A percentile compares a stretch with the other conserved stretches of the same genome.
phyloP scores from a whole-genome alignment of 75 land plant species.

The Cunninghamia lanceolata region DNA sequence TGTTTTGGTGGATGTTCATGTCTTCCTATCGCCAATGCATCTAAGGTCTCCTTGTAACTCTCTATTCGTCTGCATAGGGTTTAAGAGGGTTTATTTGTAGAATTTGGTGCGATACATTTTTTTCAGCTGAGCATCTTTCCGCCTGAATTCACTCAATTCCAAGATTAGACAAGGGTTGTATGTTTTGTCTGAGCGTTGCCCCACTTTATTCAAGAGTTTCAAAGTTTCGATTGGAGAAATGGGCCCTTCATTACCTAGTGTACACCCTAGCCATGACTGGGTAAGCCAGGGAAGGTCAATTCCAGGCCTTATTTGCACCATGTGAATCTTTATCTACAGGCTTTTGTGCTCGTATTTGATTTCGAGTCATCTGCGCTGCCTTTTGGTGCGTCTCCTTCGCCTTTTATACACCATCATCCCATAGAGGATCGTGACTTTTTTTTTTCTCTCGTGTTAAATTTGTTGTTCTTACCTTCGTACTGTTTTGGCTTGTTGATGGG shows the following conservation, averaged over 20 bases:
- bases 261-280: constrained; percentile 21
- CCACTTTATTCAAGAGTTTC: constrained; percentile 41
- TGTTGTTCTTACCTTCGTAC: constrained; percentile 47
- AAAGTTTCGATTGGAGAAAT: constrained; percentile 56
- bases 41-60: too few species aligned
- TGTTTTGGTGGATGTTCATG: too few species aligned
- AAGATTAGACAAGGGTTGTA: constrained; percentile 24
- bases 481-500: constrained; percentile 90
- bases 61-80: too few species aligned
- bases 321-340: constrained; percentile 59
- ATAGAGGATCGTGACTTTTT: constrained; percentile 20
- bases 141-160: constrained; percentile 54
- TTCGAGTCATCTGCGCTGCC: constrained; percentile 22
- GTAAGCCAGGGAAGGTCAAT: constrained; percentile 28
- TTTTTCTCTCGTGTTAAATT: constrained; percentile 58
- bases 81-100: not conserved
- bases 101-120: constrained; percentile 66
- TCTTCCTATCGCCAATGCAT: too few species aligned
- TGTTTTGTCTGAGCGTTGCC: constrained; percentile 42
- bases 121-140: constrained; percentile 74
- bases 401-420: constrained; percentile 13
- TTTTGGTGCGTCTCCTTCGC: constrained; percentile 42
- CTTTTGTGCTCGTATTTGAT: constrained; percentile 47
- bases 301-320: constrained; percentile 51
- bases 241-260: constrained; percentile 55